A percentile compares a stretch with the other conserved stretches of the same genome.
phyloP scores from a whole-genome alignment of 2,329 filamentous ascomycete genomes.

The Teratosphaeria epicoccoides region DNA sequence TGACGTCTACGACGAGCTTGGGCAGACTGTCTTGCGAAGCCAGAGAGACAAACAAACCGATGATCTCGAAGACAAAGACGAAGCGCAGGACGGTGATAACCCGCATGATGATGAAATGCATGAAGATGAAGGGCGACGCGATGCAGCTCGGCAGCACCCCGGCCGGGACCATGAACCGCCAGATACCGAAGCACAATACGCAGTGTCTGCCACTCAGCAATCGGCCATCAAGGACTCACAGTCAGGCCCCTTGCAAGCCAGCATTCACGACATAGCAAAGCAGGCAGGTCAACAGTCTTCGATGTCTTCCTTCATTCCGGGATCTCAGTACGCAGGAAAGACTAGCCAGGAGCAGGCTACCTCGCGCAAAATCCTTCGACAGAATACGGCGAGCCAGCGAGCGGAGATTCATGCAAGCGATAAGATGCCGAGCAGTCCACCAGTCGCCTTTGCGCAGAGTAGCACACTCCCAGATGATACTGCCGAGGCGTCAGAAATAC shows the following conservation, averaged over 20 bases:
- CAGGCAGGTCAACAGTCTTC: slow-evolving; percentile 16
- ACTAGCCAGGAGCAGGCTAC: slow-evolving; percentile 21
- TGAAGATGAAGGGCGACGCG: neutral
- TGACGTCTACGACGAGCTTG: slow-evolving; percentile 30
- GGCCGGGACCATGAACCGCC: slow-evolving; percentile 3
- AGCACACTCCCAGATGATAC: slow-evolving; percentile 15
- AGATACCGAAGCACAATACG: slow-evolving; percentile 1
- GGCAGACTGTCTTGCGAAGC: slow-evolving; percentile 24
- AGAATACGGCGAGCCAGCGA: neutral
- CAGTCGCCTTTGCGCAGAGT: slow-evolving; percentile 9
- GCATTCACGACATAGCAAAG: neutral
- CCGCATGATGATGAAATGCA: slow-evolving; percentile 4
- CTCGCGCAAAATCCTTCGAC: slow-evolving; percentile 6
- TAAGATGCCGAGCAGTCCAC: slow-evolving; percentile 26
- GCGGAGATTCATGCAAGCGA: slow-evolving; percentile 1
- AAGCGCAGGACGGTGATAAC: slow-evolving; percentile 3
- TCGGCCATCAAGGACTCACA: slow-evolving; percentile 39
- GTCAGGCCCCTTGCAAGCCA: slow-evolving; percentile 17
- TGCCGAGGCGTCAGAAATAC: slow-evolving; percentile 9
- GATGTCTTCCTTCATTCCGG: slow-evolving; percentile 23
- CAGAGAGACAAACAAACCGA: slow-evolving; percentile 16
- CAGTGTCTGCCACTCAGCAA: slow-evolving; percentile 19
- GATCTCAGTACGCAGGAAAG: slow-evolving; percentile 25
- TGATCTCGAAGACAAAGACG: slow-evolving; percentile 1
- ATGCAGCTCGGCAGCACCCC: slow-evolving; percentile 1